Base-by-base conservation (phyloP, 2,329 filamentous ascomycete species). In the Septoria linicola region DNA sequence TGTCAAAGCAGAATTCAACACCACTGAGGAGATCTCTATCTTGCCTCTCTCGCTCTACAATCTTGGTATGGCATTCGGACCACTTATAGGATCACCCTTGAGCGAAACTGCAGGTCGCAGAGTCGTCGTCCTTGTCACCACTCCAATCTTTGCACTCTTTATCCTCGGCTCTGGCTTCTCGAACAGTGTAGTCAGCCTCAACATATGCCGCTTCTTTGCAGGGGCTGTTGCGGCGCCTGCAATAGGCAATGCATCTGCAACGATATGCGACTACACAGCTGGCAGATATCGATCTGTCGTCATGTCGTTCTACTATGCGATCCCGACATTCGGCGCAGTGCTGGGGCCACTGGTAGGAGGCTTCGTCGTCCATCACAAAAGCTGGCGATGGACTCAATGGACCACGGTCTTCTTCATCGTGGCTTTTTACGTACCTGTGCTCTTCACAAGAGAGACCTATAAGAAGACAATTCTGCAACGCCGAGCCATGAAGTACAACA, bases 131-230 rank as follows among this genome's bases (percentile, higher is more conserved):
- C 53, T 72, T 25, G 54, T 61, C 7, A 68, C 69, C 2, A 63
- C 65, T 8, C 68, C 69, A 1, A 48, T 67, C 10, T 70, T 70
- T 43, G 65, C 65, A 14, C 54, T 70, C 4, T 72, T 73, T 54
- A 68, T 59, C 3, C 48, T 68, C 8, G 66, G 65, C 16, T 60
- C 66, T 13, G 66, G 64, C n/a, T 59, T 67, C 40, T 60, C 63
- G 1, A 42, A 52, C 3, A 53, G 37, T 23, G 44, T 67, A 11
- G 53, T 55, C 1, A 45, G 56, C 11, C 34, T 68, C 20, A 55
- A 54, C 8, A 48, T 66, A 6, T 67, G 65, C 41, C 59, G 66
- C 20, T 67, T 83, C 66, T 70, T 83, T 41, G 76, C 79, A 61
- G 65, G 63, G 0, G 73, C 82, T 30, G 77, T 67, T 19, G 66